A percentile compares a stretch with the other conserved stretches of the same genome.
phyloP scores from a whole-genome alignment of 805 yeast genomes.

The Sugiyamaella valdiviana region DNA sequence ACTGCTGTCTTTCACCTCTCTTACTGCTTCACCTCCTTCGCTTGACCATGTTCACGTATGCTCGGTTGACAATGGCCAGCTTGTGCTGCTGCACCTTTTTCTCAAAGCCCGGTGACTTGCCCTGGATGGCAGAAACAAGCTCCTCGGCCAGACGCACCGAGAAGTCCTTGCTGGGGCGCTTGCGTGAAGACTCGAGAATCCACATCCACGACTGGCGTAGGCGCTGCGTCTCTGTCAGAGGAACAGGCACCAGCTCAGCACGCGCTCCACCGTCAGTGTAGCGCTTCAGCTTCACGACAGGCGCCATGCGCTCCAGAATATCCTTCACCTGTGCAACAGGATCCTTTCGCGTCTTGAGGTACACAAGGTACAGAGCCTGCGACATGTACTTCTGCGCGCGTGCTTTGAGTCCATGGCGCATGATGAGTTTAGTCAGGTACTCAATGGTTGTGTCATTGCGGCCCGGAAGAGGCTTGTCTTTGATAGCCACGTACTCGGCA shows the following conservation, averaged over 20 bases:
- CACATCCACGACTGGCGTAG: conserved; percentile 81
- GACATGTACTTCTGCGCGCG: conserved; percentile 67
- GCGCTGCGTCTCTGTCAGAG: conserved; percentile 76
- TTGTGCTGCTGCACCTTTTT: conserved; percentile 79
- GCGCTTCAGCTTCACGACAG: conserved; percentile 70
- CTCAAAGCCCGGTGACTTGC: conserved; percentile 77
- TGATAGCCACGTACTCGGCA: conserved; percentile 46
- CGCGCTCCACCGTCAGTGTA: conserved; percentile 83
- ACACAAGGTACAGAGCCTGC: conserved; percentile 74
- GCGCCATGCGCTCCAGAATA: conserved; percentile 75
- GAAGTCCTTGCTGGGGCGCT: conserved; percentile 72
- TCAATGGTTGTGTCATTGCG: conserved; percentile 64
- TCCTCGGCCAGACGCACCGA: conserved; percentile 91
- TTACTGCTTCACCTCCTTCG: background rate
- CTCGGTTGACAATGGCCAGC: conserved; percentile 81
- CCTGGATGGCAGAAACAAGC: conserved; percentile 66
- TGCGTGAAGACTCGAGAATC: conserved; percentile 79
- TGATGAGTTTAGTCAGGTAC: conserved; percentile 76
- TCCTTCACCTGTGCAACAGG: conserved; percentile 72
- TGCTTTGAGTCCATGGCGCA: conserved; percentile 87
- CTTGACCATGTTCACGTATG: conserved; percentile 46
- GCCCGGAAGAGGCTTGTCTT: conserved; percentile 51
- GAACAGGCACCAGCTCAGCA: conserved; percentile 71
- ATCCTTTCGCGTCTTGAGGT: conserved; percentile 64
- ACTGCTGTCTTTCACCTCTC: background rate